A percentile compares a stretch with the other conserved stretches of the same genome.
Conservation (phyloP, 768 basidiomycete genomes). For the Mycena amicta region DNA sequence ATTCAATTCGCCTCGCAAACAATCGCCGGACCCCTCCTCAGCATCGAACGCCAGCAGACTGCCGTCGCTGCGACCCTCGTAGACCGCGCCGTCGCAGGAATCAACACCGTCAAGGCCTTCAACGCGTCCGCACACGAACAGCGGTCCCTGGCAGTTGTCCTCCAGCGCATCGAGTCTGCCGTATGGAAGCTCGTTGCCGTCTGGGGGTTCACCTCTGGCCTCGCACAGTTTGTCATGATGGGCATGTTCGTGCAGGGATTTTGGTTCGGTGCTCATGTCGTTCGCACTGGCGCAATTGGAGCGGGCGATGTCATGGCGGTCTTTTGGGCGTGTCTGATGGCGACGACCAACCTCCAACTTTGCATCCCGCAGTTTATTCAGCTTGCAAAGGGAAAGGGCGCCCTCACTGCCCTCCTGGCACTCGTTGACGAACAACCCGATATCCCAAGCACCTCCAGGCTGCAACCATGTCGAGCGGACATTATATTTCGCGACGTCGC, state of each 20-base stretch:
- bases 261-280: slow-evolving; percentile 91
- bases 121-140: slow-evolving; percentile 65
- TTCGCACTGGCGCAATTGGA: slow-evolving; percentile 68
- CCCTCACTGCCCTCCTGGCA: slow-evolving; percentile 68
- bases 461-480: slow-evolving; percentile 62
- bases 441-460: slow-evolving; percentile 33
- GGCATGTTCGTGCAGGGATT: slow-evolving; percentile 96
- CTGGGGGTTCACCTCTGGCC: slow-evolving; percentile 73
- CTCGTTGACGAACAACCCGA: slow-evolving; percentile 49
- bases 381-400: slow-evolving; percentile 81
- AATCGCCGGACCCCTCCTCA: slow-evolving; percentile 67
- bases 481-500: slow-evolving; percentile 71
- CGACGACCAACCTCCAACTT: slow-evolving; percentile 84
- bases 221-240: slow-evolving; percentile 82
- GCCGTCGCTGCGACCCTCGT: slow-evolving; percentile 77
- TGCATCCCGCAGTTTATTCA: slow-evolving; percentile 80
- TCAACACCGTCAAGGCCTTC: slow-evolving; percentile 92
- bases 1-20: slow-evolving; percentile 77
- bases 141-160: slow-evolving; percentile 46
- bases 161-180: slow-evolving; percentile 45
- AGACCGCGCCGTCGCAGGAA: slow-evolving; percentile 74
- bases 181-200: slow-evolving; percentile 61
- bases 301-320: slow-evolving; percentile 91
- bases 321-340: slow-evolving; percentile 96
- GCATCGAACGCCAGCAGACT: slow-evolving; percentile 64